Evolutionary conservation across 2,329 filamentous ascomycete species (phyloP), one percentile per base, ranked within the genome.

Genomic region (Lithohypha guttulata): DNA sequence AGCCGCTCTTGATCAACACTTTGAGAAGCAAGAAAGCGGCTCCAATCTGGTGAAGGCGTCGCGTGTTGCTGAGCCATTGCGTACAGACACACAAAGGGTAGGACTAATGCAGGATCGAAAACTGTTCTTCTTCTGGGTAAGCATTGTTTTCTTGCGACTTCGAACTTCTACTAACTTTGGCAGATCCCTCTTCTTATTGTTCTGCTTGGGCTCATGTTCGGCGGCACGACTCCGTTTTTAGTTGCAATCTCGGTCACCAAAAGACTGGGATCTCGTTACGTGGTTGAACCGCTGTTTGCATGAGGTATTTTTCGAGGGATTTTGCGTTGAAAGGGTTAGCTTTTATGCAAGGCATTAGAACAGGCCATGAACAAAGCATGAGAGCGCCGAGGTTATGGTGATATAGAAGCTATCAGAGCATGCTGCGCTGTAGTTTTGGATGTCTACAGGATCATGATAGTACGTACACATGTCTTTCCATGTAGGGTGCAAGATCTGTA

Each of bases 51-150:
- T n/a, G n/a, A n/a, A n/a, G n/a, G n/a, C n/a, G n/a, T n/a, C n/a
- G n/a, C n/a, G n/a, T n/a, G n/a, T n/a, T n/a, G n/a, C n/a, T n/a
- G n/a, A n/a, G n/a, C n/a, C n/a, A n/a, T n/a, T n/a, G n/a, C n/a
- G n/a, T n/a, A n/a, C n/a, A 56, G 4, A 14, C 4, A 62, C 31
- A 56, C 57, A 32, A 60, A 63, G 42, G 58, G 54, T 70, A 15
- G 46, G 46, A 19, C 30, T 51, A 22, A 58, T 57, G 36, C 68
- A 60, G 42, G 68, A 71, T 48, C 58, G 64, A 42, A 70, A 70
- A 45, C 55, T 71, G n/a, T 70, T 68, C 52, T 68, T 69, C 51
- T 57, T 71, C 46, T 71, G 68, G 68, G 67, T 70, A 59, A 58
- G 65, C 57, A 30, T 21, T 19, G 8, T 9, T 25, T 17, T 35